Base-by-base conservation (phyloP, 192 early-diverging fungal species). In the Nowakowskiella sp. region DNA sequence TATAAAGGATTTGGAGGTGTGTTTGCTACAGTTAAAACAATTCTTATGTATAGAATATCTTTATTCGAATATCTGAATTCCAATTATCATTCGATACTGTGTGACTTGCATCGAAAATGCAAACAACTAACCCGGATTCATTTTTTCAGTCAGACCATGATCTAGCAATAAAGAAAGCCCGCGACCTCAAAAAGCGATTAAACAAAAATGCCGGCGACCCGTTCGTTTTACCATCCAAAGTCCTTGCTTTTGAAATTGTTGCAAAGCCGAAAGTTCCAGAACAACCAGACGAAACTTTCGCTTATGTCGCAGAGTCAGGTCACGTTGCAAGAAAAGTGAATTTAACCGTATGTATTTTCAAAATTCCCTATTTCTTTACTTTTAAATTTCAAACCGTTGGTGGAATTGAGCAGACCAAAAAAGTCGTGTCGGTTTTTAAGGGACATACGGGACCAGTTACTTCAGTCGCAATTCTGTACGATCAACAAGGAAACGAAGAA, bases 231-330 rank as follows among this genome's bases (percentile, higher is more conserved):
- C 62, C 74, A 3, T 84, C 87, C 24, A 89, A 89, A 53, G 77
- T 83, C 1, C 60, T 87, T 0, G 66, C 71, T 13, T 50, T 85
- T 3, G 60, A 57, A 32, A 51, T 78, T 7, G 47, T 67, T 8
- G 23, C 42, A 6, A 49, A 54, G 13, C 22, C n/a, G 3, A 49
- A 25, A 16, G 49, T 46, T 45, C 7, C 22, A 13, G 49, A 45
- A 8, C 32, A 51, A 6, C 60, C 66, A 47, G 61, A 58, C 1
- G 49, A 51, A 2, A 57, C 57, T 2, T 66, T 68, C 13, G 61
- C 75, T 21, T 87, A 76, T 61, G 65, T 82, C 33, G 86, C 81
- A 1, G 85, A 89, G 65, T 82, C 85, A 2, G 87, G 82, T 9
- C 82, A 81, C 65, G 63, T 85, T 4, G 78, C 81, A 1, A 61